phyloP scores from a whole-genome alignment of 208 protist genomes.

The Leishmania arabica region DNA sequence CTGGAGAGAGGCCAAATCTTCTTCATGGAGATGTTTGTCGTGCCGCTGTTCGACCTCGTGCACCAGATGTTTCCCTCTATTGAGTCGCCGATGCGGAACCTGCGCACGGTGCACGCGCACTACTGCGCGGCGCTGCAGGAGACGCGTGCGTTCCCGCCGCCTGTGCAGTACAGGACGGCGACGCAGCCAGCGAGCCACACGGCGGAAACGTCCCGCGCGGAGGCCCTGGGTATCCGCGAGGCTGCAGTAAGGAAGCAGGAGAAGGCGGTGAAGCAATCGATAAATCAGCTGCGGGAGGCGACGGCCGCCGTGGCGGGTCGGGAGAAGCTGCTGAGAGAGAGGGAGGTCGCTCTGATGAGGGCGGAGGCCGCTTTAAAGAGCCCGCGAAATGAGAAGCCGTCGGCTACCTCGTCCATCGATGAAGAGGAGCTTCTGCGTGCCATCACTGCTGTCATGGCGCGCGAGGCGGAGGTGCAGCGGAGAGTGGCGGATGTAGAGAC shows the following conservation, averaged over 20 bases:
- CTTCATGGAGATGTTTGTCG: slow-evolving; percentile 78
- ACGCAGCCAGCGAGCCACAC: not conserved
- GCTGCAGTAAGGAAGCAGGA: slow-evolving; percentile 4
- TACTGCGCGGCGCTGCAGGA: slow-evolving; percentile 38
- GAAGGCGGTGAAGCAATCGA: slow-evolving; percentile 25
- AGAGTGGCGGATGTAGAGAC: slow-evolving; percentile 32
- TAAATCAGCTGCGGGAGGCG: slow-evolving; percentile 24
- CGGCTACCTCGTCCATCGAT: not conserved
- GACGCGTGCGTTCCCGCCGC: slow-evolving; percentile 22
- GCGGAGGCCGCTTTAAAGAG: not conserved
- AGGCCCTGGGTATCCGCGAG: slow-evolving; percentile 13
- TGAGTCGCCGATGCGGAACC: slow-evolving; percentile 46
- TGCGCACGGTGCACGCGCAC: slow-evolving; percentile 45
- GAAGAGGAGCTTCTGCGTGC: slow-evolving; percentile 29
- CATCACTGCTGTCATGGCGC: slow-evolving; percentile 17
- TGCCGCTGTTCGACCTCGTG: slow-evolving; percentile 71
- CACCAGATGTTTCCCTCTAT: slow-evolving; percentile 63
- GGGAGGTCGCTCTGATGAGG: slow-evolving; percentile 2
- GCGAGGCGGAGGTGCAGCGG: slow-evolving; percentile 34
- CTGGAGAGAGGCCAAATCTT: slow-evolving; percentile 55
- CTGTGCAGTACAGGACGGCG: slow-evolving; percentile 14
- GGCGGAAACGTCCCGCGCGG: not conserved
- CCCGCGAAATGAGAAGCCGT: not conserved
- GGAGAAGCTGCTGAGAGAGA: slow-evolving; percentile 8
- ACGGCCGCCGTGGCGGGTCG: slow-evolving; percentile 19